Percentiles rank a stretch among this genome's conserved stretches.
Evolutionary conservation across 2,329 filamentous ascomycete species (phyloP).

Genomic region (Fusarium illudens): DNA sequence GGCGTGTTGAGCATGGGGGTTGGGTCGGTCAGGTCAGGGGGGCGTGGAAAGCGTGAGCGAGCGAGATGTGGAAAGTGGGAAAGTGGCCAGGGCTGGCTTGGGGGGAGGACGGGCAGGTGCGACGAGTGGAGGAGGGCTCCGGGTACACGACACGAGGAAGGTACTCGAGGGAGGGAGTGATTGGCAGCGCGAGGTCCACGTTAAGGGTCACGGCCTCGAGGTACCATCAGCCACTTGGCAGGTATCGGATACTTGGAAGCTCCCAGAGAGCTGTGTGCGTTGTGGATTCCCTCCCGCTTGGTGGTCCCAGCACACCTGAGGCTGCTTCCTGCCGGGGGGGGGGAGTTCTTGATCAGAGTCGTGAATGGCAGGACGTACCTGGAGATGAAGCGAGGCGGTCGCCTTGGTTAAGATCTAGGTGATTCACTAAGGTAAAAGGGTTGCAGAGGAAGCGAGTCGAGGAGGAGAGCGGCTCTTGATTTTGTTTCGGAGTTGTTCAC

Average conservation of each 20-base stretch:
- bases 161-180: constrained; percentile 18
- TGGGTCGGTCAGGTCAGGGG: constrained; percentile 27
- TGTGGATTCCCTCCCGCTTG: constrained; percentile 29
- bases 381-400: constrained; percentile 15
- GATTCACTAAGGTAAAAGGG: not conserved
- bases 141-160: constrained; percentile 31
- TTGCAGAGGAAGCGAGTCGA: not conserved
- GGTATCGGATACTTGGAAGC: constrained; percentile 26
- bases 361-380: constrained; percentile 18
- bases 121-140: constrained; percentile 24
- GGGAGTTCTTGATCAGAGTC: constrained; percentile 18
- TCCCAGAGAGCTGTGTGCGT: constrained; percentile 26
- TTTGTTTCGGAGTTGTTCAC: not conserved
- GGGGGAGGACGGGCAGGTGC: constrained; percentile 32
- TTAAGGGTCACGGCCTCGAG: not conserved
- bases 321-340: constrained; percentile 23
- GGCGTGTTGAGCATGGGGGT: constrained; percentile 31
- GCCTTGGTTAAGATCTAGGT: not conserved
- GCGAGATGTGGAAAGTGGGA: constrained; percentile 39
- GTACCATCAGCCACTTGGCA: constrained; percentile 9
- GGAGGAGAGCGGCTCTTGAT: not conserved
- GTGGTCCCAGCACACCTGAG: constrained; percentile 28
- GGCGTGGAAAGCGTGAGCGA: constrained; percentile 33
- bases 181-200: constrained; percentile 8
- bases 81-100: constrained; percentile 43